A percentile compares a stretch with the other conserved stretches of the same genome.
phyloP scores from a whole-genome alignment of 495 filamentous ascomycete genomes.

The Lepidopterella palustris region DNA sequence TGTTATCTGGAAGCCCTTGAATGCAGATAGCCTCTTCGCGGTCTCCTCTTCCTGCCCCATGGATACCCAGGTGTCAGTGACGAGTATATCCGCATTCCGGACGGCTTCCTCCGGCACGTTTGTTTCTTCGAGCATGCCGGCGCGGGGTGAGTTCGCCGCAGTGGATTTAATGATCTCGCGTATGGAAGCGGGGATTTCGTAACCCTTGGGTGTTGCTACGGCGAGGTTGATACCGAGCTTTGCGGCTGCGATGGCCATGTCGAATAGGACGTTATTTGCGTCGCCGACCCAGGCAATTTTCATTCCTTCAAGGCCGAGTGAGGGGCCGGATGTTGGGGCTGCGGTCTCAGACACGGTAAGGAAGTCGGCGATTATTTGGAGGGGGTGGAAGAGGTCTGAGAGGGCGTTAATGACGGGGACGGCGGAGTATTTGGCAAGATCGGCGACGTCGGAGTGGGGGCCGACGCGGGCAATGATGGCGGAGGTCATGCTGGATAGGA shows the following conservation, averaged over 20 bases:
- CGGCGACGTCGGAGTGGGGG: slow-evolving; percentile 71
- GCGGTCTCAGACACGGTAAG: slow-evolving; percentile 80
- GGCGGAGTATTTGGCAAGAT: slow-evolving; percentile 68
- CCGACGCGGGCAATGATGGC: slow-evolving; percentile 86
- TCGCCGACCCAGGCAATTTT: slow-evolving; percentile 96
- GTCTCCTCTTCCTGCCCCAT: slow-evolving; percentile 94
- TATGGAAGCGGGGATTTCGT: slow-evolving; percentile 70
- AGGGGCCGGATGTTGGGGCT: slow-evolving; percentile 40
- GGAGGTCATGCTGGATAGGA: slow-evolving; percentile 88
- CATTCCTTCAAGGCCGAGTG: slow-evolving; percentile 67
- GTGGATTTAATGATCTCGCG: slow-evolving; percentile 57
- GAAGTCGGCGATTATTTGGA: slow-evolving; percentile 90
- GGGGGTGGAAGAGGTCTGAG: slow-evolving; percentile 79
- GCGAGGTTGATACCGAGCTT: slow-evolving; percentile 82
- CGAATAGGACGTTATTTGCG: slow-evolving; percentile 93
- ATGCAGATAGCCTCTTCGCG: slow-evolving; percentile 66
- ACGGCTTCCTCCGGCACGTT: slow-evolving; percentile 81
- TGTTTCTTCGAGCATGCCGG: slow-evolving; percentile 68
- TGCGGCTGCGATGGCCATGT: slow-evolving; percentile 74
- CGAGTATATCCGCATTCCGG: slow-evolving; percentile 78
- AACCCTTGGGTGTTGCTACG: slow-evolving; percentile 79
- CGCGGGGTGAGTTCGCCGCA: slow-evolving; percentile 46
- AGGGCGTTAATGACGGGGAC: slow-evolving; percentile 96
- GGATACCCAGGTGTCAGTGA: slow-evolving; percentile 95
- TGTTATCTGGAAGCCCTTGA: slow-evolving; percentile 86